Conservation (phyloP, 1,284 basidiomycete species). For the Exobasidium cylindrosporum region DNA sequence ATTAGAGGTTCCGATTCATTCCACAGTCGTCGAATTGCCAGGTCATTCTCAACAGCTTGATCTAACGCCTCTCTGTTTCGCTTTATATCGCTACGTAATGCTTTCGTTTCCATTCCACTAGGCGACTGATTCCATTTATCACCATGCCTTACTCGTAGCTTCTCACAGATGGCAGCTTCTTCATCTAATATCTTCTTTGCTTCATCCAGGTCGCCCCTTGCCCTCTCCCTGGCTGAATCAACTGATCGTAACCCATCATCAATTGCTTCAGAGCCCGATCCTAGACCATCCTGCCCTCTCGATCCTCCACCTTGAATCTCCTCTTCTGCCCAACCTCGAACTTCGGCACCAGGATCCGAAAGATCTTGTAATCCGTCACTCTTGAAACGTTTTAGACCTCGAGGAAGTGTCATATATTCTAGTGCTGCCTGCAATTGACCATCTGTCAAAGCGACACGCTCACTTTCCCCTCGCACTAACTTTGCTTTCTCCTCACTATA, state of each 20-base stretch:
- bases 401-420: constrained; percentile 78
- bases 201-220: constrained; percentile 26
- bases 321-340: constrained; percentile 75
- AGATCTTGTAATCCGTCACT: constrained; percentile 63
- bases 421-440: constrained; percentile 75
- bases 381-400: constrained; percentile 71
- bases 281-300: constrained; percentile 65
- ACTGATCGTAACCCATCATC: constrained; percentile 25
- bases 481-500: constrained; percentile 99
- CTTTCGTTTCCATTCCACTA: constrained; percentile 58
- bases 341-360: constrained; percentile 67
- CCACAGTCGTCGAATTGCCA: constrained; percentile 61
- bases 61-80: constrained; percentile 72
- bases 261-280: constrained; percentile 33
- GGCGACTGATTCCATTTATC: constrained; percentile 89
- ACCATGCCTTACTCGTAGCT: constrained; percentile 69
- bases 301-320: constrained; percentile 65
- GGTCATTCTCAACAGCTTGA: constrained; percentile 74
- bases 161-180: constrained; percentile 57
- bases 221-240: constrained; percentile 13
- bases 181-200: constrained; percentile 38
- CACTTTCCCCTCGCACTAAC: constrained; percentile 81
- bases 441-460: constrained; percentile 79
- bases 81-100: constrained; percentile 76
- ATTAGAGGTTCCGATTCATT: constrained; percentile 62